Evolutionary conservation across 768 basidiomycete species (phyloP), one percentile per base, ranked within the genome.

Genomic region (Macrocybe gigantea): DNA sequence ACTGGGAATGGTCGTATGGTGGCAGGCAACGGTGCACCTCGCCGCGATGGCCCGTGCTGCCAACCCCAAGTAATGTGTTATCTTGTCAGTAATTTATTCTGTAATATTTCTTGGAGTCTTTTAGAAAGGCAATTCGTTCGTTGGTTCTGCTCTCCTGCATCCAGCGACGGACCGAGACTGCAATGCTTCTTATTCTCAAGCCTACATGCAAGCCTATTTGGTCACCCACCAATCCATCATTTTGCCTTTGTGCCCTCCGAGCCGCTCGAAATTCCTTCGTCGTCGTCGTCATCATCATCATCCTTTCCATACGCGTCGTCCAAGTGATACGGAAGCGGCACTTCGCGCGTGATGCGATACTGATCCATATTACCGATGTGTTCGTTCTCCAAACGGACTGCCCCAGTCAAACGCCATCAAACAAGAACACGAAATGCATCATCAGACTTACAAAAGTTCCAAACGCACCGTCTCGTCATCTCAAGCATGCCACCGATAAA

Each of bases 341-440:
- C 81, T 57, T 96, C 92, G 22, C 85, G 75, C 1, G 87, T 91
- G 38, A 88, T 81, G 15, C 93, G 89, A 63, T 91, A 95, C 56
- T 93, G 91, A 74, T 91, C 90, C 64, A 88, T 80, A 63, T 96
- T 96, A 72, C 89, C 88, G 29, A 94, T 67, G 54, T 96, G 93
- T 66, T 96, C 93, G 66, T 88, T 93, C 64, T 94, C 89, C 37
- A 91, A 66, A 54, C 89, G 88, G 64, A 79, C 85, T 89, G 54
- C 12, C 32, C 8, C 31, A 31, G 29, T 14, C 29, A 14, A 40
- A 37, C 6, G 29, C 30, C 33, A n/a, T 42, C 5, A 11, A 12
- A 6, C 6, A 36, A 30, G 46, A 48, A 49, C 45, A n/a, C 33
- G 55, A 33, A 45, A 34, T 32, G 31, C 36, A 38, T 14, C 22